Conservation (phyloP, 1,139 yeast species). For the Scheffersomyces parashehatae region DNA sequence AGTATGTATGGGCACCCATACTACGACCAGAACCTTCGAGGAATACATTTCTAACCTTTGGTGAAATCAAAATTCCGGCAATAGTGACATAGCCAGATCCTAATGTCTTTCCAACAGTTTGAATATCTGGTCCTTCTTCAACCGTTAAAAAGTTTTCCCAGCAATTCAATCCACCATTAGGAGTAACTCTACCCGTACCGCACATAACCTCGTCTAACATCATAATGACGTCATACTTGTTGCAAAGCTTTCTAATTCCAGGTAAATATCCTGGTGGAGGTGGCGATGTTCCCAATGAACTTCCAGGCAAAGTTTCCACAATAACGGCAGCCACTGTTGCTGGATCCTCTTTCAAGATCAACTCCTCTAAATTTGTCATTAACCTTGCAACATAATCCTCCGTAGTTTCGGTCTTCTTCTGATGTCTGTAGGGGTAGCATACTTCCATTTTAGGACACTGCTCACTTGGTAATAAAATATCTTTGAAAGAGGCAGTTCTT, state of each 20-base stretch:
- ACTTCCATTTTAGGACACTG: slow-evolving; percentile 48
- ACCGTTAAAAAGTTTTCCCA: slow-evolving; percentile 48
- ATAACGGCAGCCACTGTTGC: slow-evolving; percentile 54
- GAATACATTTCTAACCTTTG: slow-evolving; percentile 46
- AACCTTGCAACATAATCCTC: slow-evolving; percentile 51
- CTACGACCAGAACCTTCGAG: slow-evolving; percentile 45
- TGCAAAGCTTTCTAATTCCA: slow-evolving; percentile 53
- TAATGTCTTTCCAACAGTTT: slow-evolving; percentile 62
- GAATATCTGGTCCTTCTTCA: slow-evolving; percentile 58
- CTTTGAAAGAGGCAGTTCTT: slow-evolving; percentile 43
- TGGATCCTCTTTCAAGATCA: slow-evolving; percentile 51
- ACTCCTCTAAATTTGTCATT: slow-evolving; percentile 48
- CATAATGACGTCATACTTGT: slow-evolving; percentile 59
- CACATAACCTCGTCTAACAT: slow-evolving; percentile 68
- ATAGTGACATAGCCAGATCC: slow-evolving; percentile 66
- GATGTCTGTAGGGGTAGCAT: slow-evolving; percentile 51
- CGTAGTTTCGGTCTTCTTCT: slow-evolving; percentile 45
- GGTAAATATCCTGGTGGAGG: slow-evolving; percentile 60
- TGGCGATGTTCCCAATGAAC: slow-evolving; percentile 56
- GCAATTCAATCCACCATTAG: slow-evolving; percentile 42
- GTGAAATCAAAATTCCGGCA: slow-evolving; percentile 59
- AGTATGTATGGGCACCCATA: slow-evolving; percentile 60
- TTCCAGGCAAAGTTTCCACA: slow-evolving; percentile 59
- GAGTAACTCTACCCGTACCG: slow-evolving; percentile 53
- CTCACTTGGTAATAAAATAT: slow-evolving; percentile 40